Evolutionary conservation across 768 basidiomycete genomes (phyloP).

Genomic region (Pulveroboletus sp.): DNA sequence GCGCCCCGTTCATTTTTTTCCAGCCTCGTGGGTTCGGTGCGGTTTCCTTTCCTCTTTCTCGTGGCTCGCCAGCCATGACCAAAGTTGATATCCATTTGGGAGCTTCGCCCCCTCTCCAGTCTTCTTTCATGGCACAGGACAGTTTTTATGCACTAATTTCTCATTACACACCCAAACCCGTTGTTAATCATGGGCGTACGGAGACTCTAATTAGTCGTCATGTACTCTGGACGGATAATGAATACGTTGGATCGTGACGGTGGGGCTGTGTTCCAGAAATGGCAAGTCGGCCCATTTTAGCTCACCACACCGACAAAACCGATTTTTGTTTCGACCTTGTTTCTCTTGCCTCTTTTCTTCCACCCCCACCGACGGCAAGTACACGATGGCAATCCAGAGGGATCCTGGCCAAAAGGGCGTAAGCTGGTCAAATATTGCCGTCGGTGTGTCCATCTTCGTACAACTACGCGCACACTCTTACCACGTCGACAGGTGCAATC

Average conservation of each 20-base stretch:
- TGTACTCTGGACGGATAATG: conserved; percentile 22
- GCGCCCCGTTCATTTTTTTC: conserved; percentile 2
- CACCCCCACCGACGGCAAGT: conserved; percentile 13
- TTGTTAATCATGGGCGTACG: conserved; percentile 20
- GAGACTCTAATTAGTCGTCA: conserved; percentile 17
- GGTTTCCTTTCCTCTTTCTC: conserved; percentile 23
- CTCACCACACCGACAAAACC: background rate
- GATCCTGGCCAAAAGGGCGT: conserved; percentile 90
- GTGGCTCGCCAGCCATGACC: conserved; percentile 12
- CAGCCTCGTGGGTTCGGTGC: conserved; percentile 36
- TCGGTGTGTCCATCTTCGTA: conserved; percentile 54
- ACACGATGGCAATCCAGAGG: conserved; percentile 71
- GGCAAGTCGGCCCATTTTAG: conserved; percentile 10
- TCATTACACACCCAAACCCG: conserved; percentile 22
- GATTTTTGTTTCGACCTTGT: conserved; percentile 1
- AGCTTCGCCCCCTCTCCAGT: background rate
- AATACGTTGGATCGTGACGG: background rate
- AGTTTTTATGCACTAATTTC: conserved; percentile 26
- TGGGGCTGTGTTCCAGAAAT: background rate
- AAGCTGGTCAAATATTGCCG: conserved; percentile 93
- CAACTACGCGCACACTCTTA: conserved; percentile 19
- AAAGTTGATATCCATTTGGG: conserved; percentile 13
- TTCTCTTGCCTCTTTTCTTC: conserved; percentile 12
- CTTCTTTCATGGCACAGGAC: conserved; percentile 2
- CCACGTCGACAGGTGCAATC: conserved; percentile 62